Evolutionary conservation across 179 eudicot genomes (phyloP).

Genomic region (Nepenthes alata): DNA sequence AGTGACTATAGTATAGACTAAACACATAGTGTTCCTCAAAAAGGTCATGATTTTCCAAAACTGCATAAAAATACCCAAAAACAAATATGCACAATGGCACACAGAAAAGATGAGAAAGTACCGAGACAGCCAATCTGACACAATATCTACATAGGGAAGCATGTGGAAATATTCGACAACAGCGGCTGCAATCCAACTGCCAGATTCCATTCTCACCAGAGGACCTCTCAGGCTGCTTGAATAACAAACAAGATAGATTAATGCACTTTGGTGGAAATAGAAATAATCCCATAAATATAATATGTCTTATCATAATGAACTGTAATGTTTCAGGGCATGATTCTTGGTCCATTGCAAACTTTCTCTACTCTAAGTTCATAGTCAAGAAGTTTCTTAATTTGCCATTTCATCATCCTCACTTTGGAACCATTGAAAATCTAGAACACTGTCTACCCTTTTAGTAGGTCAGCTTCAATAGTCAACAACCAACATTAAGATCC

Average conservation of each 20-base stretch:
- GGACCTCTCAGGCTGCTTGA: slow-evolving; percentile 60
- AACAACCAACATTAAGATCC: too few species aligned
- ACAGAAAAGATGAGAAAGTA: slow-evolving; percentile 14
- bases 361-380: too few species aligned
- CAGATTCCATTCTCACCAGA: slow-evolving; percentile 29
- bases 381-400: too few species aligned
- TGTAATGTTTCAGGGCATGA: too few species aligned
- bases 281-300: neutral
- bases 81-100: neutral
- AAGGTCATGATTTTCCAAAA: neutral
- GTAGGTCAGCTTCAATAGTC: too few species aligned
- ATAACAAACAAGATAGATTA: slow-evolving; percentile 1
- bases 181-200: slow-evolving; percentile 39
- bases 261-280: neutral
- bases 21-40: too few species aligned
- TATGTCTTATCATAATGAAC: too few species aligned
- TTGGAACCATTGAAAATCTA: too few species aligned
- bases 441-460: too few species aligned
- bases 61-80: neutral
- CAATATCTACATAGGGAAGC: slow-evolving; percentile 51
- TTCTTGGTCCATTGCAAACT: too few species aligned
- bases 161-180: slow-evolving; percentile 60
- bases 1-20: too few species aligned
- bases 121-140: slow-evolving; percentile 50
- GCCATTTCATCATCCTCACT: too few species aligned